Conservation (phyloP, 768 basidiomycete genomes). For the Russula foetens region DNA sequence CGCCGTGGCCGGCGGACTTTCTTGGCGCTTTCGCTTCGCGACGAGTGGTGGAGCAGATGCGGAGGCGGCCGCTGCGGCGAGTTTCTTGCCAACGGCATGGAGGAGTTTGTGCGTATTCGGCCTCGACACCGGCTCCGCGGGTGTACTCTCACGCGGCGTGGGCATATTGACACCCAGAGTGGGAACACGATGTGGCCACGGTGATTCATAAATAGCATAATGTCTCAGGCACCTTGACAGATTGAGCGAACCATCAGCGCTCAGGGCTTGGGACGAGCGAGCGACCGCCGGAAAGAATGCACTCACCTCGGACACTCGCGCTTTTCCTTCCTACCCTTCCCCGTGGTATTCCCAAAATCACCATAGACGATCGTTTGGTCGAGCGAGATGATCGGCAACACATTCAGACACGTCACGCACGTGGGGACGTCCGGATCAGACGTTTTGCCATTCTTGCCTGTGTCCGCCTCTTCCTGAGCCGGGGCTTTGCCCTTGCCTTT, state of each 20-base stretch:
- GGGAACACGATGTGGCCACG: slow-evolving; percentile 61
- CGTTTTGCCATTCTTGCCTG: slow-evolving; percentile 18
- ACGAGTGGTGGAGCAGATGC: slow-evolving; percentile 22
- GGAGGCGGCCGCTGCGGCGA: slow-evolving; percentile 30
- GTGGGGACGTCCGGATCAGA: slow-evolving; percentile 35
- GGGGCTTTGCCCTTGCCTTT: slow-evolving; percentile 19
- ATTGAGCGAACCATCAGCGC: slow-evolving; percentile 9
- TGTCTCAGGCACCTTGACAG: slow-evolving; percentile 67
- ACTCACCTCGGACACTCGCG: slow-evolving; percentile 71
- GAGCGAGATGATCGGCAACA: slow-evolving; percentile 69
- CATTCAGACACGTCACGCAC: slow-evolving; percentile 63
- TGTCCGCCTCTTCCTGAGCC: slow-evolving; percentile 11
- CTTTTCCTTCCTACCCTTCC: slow-evolving; percentile 28
- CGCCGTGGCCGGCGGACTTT: slow-evolving; percentile 13
- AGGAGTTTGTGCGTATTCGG: slow-evolving; percentile 45
- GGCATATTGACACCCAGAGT: slow-evolving; percentile 38
- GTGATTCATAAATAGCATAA: slow-evolving; percentile 61
- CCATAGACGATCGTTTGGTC: slow-evolving; percentile 74
- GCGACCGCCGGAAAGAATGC: slow-evolving; percentile 12
- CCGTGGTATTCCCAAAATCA: slow-evolving; percentile 44
- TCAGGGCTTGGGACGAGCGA: background rate
- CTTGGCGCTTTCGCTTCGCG: slow-evolving; percentile 15
- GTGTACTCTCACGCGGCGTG: slow-evolving; percentile 37
- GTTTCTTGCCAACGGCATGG: slow-evolving; percentile 47
- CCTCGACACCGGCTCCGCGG: slow-evolving; percentile 30